Percentiles rank a stretch among this genome's conserved stretches.
These are phyloP conservation scores for Saitozyma podzolica DNA, from an alignment of 768 basidiomycete species.

Conservation along the genomic window DNA sequence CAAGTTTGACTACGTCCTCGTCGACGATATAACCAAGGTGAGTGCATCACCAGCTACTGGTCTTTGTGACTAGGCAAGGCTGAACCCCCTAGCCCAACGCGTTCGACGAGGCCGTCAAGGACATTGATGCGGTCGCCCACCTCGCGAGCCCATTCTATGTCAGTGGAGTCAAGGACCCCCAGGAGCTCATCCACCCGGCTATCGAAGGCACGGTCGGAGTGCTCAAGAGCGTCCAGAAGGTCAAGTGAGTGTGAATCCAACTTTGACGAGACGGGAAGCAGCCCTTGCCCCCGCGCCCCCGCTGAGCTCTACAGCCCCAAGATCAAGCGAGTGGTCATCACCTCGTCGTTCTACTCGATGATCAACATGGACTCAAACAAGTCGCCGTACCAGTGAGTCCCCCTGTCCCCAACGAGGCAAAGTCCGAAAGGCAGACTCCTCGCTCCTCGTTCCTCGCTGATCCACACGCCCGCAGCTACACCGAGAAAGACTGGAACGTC, in stretches of 20 bases:
- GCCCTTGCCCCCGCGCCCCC: not conserved
- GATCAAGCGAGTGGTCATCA: constrained; percentile 70
- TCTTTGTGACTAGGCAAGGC: not conserved
- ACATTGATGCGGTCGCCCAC: constrained; percentile 64
- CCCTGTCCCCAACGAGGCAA: no score
- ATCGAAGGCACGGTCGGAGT: constrained; percentile 69
- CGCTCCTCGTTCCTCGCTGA: not conserved
- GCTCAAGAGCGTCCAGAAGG: constrained; percentile 62
- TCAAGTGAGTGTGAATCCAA: constrained; percentile 53
- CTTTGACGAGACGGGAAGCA: not conserved
- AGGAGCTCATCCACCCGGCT: constrained; percentile 68
- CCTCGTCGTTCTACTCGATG: constrained; percentile 55
- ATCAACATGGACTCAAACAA: no score
- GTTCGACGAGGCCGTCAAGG: constrained; percentile 76
- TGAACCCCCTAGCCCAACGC: constrained; percentile 54
- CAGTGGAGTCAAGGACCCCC: constrained; percentile 15
- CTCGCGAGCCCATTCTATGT: constrained; percentile 16
- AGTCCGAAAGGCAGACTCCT: no score
- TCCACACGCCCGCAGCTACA: constrained; percentile 15
- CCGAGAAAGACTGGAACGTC: constrained; percentile 44
- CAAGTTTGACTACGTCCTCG: constrained; percentile 8
- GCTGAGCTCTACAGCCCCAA: constrained; percentile 44
- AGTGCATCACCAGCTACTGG: not conserved
- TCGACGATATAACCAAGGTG: constrained; percentile 6
- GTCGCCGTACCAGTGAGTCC: no score